Evolutionary conservation across 352 stramenopile species (phyloP).

Genomic region (Thalassiosira exigua): DNA sequence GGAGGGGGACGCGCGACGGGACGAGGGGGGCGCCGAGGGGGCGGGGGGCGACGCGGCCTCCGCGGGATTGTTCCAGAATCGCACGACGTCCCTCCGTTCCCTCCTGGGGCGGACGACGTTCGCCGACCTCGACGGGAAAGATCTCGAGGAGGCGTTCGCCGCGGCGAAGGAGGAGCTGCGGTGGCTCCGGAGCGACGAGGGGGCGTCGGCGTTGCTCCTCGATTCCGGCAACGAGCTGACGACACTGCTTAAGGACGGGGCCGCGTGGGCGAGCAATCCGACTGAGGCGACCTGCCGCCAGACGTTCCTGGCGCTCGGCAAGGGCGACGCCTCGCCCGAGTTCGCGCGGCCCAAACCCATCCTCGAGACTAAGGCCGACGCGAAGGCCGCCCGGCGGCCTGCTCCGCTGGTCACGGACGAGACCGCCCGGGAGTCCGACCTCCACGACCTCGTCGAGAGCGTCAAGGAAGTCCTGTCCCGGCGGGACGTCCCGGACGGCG

Average conservation of each 20-base stretch:
- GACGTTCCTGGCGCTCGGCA: constrained; percentile 18
- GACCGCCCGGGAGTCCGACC: constrained; percentile 49
- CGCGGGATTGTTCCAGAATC: neutral
- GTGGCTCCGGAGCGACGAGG: constrained; percentile 17
- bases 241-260: neutral
- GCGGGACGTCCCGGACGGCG: constrained; percentile 16
- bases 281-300: constrained; percentile 3
- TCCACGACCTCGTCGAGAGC: constrained; percentile 30
- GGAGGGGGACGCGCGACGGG: constrained; percentile 23
- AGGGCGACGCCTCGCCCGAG: constrained; percentile 24
- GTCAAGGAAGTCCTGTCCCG: constrained; percentile 36
- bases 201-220: constrained; percentile 8
- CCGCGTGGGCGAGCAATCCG: neutral
- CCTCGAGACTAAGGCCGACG: constrained; percentile 3
- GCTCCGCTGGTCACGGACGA: constrained; percentile 27
- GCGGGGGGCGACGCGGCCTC: neutral
- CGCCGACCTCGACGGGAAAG: constrained; percentile 18
- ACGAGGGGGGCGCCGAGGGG: neutral
- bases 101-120: constrained; percentile 32
- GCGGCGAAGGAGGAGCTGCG: constrained; percentile 18
- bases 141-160: constrained; percentile 14
- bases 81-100: constrained; percentile 8
- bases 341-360: neutral
- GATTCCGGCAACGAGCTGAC: constrained; percentile 22
- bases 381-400: neutral